Evolutionary conservation across 805 yeast genomes (phyloP).

Genomic region (Kuraishia piskuri): DNA sequence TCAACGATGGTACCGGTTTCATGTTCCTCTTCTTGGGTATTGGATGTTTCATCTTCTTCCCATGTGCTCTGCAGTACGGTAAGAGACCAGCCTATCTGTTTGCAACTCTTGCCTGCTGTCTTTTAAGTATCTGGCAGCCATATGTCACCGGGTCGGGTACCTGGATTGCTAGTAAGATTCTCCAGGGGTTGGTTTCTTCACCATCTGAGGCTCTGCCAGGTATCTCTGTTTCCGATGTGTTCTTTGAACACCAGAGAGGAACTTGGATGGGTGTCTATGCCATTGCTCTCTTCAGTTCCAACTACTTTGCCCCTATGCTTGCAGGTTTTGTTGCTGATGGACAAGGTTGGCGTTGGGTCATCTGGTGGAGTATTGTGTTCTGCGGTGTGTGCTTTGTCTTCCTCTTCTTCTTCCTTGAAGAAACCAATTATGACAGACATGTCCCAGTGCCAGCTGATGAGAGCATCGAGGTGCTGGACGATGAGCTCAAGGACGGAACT

Average conservation of each 20-base stretch:
- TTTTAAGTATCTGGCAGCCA: constrained; percentile 25
- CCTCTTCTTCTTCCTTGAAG: constrained; percentile 41
- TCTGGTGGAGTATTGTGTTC: constrained; percentile 38
- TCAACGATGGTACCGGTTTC: constrained; percentile 30
- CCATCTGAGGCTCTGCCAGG: constrained; percentile 41
- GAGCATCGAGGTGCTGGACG: constrained; percentile 4
- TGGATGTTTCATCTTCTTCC: constrained; percentile 28
- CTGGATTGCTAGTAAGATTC: constrained; percentile 21
- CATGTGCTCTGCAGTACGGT: constrained; percentile 30
- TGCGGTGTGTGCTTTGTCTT: constrained; percentile 30
- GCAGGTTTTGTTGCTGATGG: constrained; percentile 48
- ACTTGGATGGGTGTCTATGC: constrained; percentile 42
- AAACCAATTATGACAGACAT: constrained; percentile 38
- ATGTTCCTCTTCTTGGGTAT: constrained; percentile 31
- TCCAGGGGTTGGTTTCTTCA: constrained; percentile 23
- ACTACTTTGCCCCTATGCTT: constrained; percentile 49
- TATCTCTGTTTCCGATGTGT: constrained; percentile 38
- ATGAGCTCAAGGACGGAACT: neutral
- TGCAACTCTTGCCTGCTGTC: constrained; percentile 20
- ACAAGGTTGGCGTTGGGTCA: constrained; percentile 46
- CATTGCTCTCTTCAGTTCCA: constrained; percentile 42
- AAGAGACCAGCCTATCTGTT: constrained; percentile 27
- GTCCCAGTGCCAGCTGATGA: constrained; percentile 8
- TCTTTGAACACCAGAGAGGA: constrained; percentile 43
- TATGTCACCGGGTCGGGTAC: constrained; percentile 20